Evolutionary conservation across 805 yeast genomes (phyloP), one percentile per base, ranked within the genome.

Genomic region (Metschnikowia sp.): DNA sequence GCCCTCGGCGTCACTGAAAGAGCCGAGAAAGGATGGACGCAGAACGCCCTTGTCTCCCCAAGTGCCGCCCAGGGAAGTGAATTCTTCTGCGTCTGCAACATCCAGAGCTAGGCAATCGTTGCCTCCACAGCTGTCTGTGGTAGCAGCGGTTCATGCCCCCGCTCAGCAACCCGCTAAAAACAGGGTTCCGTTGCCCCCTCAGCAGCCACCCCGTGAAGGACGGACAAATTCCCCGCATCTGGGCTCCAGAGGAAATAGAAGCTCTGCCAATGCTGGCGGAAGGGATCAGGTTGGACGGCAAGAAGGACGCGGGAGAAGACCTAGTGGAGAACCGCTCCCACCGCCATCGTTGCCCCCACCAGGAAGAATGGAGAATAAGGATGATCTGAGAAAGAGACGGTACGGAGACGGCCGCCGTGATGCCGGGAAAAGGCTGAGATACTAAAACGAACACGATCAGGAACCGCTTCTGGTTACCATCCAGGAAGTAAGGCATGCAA

Each of bases 381-480:
- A 31, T 6, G 40, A 34, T 29, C 45, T 15, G 4, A 41, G 55
- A 35, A 65, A 66, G 44, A 52, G 70, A 45, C 57, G 58, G 38
- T 48, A 42, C 41, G 70, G 66, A 15, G 52, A 50, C 36, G 54
- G 54, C n/a, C 57, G 57, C n/a, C 51, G 61, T 32, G 52, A 56
- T 5, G 59, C 62, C 44, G 69, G 66, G 37, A 69, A 69, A 47
- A 65, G 61, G 48, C 59, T 55, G 42, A 66, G 63, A 45, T 60
- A 64, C 49, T 65, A 48, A 45, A 15, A 43, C 7, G 2, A 22
- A 22, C 7, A 22, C 26, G 26, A 22, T 22, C 7, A 7, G 26
- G 5, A 22, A 22, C 26, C 26, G 26, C 26, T 22, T 22, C 26
- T 4, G 26, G 26, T 7, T 22, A 22, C 26, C 26, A 4, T 22